Conservation (phyloP, 495 filamentous ascomycete genomes). For the Podospora sp. region DNA sequence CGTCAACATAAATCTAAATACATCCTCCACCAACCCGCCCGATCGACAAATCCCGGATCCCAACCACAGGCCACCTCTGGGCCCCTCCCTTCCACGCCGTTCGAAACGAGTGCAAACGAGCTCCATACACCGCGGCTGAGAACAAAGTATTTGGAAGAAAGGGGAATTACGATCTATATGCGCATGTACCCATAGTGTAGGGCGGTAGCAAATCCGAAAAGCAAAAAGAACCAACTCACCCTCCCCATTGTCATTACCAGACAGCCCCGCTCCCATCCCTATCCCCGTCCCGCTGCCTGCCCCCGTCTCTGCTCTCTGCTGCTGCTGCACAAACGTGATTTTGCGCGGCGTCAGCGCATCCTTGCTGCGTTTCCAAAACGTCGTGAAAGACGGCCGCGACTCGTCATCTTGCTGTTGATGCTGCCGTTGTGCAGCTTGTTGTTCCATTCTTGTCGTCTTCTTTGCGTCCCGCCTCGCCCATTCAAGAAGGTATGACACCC, state of each 20-base stretch:
- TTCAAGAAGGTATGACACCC: too few species aligned
- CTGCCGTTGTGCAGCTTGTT: neutral
- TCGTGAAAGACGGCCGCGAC: neutral
- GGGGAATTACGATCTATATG: neutral
- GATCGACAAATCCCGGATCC: neutral
- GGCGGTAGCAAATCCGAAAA: neutral
- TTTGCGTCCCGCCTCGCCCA: too few species aligned
- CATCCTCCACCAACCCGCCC: neutral
- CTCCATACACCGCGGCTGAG: neutral
- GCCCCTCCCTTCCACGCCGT: neutral
- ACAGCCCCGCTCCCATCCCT: neutral
- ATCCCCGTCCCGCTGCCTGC: neutral
- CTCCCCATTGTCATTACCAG: neutral
- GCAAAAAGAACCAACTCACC: neutral
- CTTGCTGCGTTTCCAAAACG: neutral
- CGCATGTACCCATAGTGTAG: too few species aligned
- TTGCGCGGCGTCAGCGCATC: neutral
- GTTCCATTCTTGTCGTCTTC: too few species aligned
- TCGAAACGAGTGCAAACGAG: neutral
- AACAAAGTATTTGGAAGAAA: neutral
- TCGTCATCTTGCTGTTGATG: neutral
- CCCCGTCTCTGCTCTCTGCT: neutral
- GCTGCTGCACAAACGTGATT: neutral
- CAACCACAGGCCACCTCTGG: neutral
- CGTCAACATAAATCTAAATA: neutral